Percentiles rank a stretch among this genome's conserved stretches.
These are phyloP conservation scores for Trametes villosa DNA, from an alignment of 768 basidiomycete species.

Conservation along the genomic window DNA sequence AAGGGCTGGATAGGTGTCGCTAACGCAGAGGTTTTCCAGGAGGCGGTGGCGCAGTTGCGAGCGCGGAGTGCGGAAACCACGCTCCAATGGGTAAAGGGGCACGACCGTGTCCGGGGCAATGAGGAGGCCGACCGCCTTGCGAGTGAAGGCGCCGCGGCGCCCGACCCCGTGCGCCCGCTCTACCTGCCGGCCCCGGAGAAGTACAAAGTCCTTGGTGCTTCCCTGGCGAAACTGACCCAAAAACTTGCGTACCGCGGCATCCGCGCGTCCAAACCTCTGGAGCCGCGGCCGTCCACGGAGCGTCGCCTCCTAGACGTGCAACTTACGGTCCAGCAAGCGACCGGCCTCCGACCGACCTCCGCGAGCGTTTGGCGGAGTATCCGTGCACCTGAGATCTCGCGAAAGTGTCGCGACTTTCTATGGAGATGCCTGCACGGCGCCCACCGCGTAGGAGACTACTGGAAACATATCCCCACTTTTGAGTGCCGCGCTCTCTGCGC, in stretches of 20 bases:
- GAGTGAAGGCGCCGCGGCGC: background rate
- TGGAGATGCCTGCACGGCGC: constrained; percentile 17
- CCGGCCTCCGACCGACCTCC: background rate
- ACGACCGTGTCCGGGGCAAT: constrained; percentile 6
- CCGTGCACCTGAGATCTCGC: background rate
- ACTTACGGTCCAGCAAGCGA: too few species aligned
- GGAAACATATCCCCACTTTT: constrained; percentile 17
- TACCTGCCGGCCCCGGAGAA: too few species aligned
- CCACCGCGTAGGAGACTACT: constrained; percentile 15
- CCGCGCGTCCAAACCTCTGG: background rate
- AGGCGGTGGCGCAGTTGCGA: background rate
- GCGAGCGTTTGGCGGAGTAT: background rate
- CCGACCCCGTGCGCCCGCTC: too few species aligned
- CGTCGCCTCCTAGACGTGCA: background rate
- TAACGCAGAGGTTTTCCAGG: constrained; percentile 4
- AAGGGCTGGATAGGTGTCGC: background rate
- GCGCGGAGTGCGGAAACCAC: background rate
- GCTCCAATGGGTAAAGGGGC: constrained; percentile 25
- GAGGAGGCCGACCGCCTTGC: constrained; percentile 19
- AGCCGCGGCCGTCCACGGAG: background rate
- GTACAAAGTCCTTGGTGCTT: background rate
- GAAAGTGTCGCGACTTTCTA: constrained; percentile 6
- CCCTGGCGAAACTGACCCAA: background rate
- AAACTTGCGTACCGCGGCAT: background rate
- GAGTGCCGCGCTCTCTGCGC: constrained; percentile 14